Conservation (phyloP, 2,329 filamentous ascomycete species). For the Fusarium nygamai region DNA sequence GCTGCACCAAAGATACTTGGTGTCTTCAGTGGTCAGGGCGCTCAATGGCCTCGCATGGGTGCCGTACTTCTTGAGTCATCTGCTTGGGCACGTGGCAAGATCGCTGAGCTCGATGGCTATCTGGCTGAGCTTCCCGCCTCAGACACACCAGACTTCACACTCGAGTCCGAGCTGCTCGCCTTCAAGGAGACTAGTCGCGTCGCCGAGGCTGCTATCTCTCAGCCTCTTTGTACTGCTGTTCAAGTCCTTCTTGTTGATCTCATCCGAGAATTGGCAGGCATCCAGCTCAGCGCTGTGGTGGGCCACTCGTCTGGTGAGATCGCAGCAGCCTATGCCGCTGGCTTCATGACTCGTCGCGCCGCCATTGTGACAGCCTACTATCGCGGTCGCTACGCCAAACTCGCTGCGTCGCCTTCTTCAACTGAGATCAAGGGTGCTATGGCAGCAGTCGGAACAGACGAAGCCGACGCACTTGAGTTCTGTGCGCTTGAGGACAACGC, state of each 20-base stretch:
- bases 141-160: not conserved
- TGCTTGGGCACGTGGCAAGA: not conserved
- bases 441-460: not conserved
- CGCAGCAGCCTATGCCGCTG: not conserved
- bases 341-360: not conserved
- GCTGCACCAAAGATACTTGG: not conserved
- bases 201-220: not conserved
- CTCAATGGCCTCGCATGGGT: conserved; percentile 13
- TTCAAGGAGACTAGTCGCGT: not conserved
- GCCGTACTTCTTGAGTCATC: not conserved
- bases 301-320: conserved; percentile 55
- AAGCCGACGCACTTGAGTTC: not conserved
- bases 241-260: not conserved
- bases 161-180: not conserved
- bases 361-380: conserved; percentile 47
- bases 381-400: not conserved
- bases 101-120: not conserved
- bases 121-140: not conserved
- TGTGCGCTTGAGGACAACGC: not conserved
- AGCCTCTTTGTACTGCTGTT: conserved; percentile 3
- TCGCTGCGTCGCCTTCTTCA: not conserved
- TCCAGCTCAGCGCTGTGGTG: conserved; percentile 49
- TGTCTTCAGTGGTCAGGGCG: conserved; percentile 5
- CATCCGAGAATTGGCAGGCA: not conserved
- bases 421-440: not conserved